phyloP scores from a whole-genome alignment of 331 rosid genomes.

The Malus hybrid region DNA sequence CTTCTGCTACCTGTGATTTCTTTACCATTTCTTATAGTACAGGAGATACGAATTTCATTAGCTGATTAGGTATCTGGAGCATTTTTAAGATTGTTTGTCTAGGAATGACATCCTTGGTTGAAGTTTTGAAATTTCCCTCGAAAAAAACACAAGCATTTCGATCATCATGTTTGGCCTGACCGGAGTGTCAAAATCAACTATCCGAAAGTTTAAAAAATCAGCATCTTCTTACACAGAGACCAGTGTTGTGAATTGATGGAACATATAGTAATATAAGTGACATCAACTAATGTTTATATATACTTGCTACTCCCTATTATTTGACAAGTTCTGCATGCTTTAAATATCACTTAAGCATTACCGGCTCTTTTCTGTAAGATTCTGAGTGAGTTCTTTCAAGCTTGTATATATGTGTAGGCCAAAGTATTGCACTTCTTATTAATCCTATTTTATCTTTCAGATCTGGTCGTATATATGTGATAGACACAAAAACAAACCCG shows the following conservation, averaged over 20 bases:
- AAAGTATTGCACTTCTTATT: neutral
- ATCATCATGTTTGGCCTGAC: neutral
- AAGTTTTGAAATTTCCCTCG: too few species aligned
- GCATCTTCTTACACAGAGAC: neutral
- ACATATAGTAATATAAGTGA: neutral
- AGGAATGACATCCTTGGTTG: neutral
- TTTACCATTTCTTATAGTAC: neutral
- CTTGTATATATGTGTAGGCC: neutral
- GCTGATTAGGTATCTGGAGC: neutral
- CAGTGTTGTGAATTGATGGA: neutral
- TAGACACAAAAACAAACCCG: constrained; percentile 81
- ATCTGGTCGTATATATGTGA: constrained; percentile 75
- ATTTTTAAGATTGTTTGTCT: neutral
- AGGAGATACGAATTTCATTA: neutral
- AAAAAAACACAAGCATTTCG: neutral
- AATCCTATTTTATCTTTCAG: constrained; percentile 28
- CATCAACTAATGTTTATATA: neutral
- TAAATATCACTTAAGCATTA: neutral
- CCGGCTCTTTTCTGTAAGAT: neutral
- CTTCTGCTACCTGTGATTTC: neutral
- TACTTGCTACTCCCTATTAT: neutral
- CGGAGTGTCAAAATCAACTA: neutral
- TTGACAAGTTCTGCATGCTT: neutral
- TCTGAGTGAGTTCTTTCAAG: neutral
- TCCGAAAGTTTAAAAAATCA: neutral